Conservation (phyloP, 2,329 filamentous ascomycete genomes). For the Fusarium luffae region DNA sequence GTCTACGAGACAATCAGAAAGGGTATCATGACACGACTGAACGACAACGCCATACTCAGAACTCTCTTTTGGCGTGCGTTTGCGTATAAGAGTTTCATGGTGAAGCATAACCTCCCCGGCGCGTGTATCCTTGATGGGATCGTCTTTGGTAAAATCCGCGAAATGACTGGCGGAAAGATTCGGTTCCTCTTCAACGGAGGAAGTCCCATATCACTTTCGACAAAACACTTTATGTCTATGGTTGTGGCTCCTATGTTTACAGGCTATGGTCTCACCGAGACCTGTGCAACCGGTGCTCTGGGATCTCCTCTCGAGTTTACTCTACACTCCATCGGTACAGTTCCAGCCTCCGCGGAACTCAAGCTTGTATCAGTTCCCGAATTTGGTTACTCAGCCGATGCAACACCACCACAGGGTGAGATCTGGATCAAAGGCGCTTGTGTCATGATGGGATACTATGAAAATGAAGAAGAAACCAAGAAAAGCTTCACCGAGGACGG, state of each 20-base stretch:
- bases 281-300: conserved; percentile 80
- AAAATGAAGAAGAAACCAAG: conserved; percentile 85
- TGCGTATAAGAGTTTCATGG: conserved; percentile 67
- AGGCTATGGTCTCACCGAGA: conserved; percentile 95
- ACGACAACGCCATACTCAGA: conserved; percentile 73
- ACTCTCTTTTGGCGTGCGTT: conserved; percentile 81
- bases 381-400: conserved; percentile 80
- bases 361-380: conserved; percentile 93
- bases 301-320: conserved; percentile 88
- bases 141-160: conserved; percentile 90
- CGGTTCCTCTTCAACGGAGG: conserved; percentile 94
- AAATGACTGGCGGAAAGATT: conserved; percentile 86
- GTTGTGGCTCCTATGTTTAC: conserved; percentile 92
- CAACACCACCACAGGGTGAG: conserved; percentile 86
- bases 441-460: conserved; percentile 81
- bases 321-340: conserved; percentile 77
- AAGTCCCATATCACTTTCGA: conserved; percentile 88
- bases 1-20: conserved; percentile 98
- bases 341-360: conserved; percentile 81
- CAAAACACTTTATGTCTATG: conserved; percentile 89
- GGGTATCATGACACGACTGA: conserved; percentile 83
- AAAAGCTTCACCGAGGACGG: conserved; percentile 82
- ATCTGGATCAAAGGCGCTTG: conserved; percentile 84
- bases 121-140: conserved; percentile 79
- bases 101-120: conserved; percentile 70